Percentiles rank a stretch among this genome's conserved stretches.
Conservation (phyloP, 2,329 filamentous ascomycete species). For the Calonectria henricotiae region DNA sequence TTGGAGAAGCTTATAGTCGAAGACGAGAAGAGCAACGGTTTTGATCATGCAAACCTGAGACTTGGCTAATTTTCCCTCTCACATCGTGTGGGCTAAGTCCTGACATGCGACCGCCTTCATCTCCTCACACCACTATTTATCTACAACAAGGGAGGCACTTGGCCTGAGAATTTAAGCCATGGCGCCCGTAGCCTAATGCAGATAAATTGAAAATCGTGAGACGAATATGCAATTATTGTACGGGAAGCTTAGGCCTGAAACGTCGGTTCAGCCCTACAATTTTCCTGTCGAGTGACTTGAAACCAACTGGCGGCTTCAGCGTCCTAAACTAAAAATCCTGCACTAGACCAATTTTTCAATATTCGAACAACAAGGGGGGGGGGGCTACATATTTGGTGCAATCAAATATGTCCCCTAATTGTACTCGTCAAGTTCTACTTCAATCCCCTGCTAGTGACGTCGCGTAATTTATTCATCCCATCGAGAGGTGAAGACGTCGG, state of each 20-base stretch:
- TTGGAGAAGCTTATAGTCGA: neutral
- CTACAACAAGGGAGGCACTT: neutral
- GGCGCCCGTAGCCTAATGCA: neutral
- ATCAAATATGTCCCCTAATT: neutral
- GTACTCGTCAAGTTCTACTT: neutral
- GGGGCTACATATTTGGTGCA: neutral
- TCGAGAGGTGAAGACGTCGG: neutral
- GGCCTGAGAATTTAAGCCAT: neutral
- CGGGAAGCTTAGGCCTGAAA: neutral
- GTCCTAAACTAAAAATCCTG: neutral
- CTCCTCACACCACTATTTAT: neutral
- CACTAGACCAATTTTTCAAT: neutral
- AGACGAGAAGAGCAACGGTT: neutral
- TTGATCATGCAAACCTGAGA: neutral
- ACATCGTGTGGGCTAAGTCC: neutral
- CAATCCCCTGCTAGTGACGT: too few species aligned
- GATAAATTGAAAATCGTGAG: conserved; percentile 14
- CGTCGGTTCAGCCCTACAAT: conserved; percentile 30
- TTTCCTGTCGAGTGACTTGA: conserved; percentile 8
- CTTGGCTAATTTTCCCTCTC: neutral
- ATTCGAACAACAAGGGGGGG: neutral
- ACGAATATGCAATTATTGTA: neutral
- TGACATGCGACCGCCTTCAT: neutral
- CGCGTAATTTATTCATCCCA: neutral
- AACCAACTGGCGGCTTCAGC: neutral